A percentile compares a stretch with the other conserved stretches of the same genome.
Evolutionary conservation across 2,329 filamentous ascomycete species (phyloP).

Genomic region (Arthrocladium fulminans): DNA sequence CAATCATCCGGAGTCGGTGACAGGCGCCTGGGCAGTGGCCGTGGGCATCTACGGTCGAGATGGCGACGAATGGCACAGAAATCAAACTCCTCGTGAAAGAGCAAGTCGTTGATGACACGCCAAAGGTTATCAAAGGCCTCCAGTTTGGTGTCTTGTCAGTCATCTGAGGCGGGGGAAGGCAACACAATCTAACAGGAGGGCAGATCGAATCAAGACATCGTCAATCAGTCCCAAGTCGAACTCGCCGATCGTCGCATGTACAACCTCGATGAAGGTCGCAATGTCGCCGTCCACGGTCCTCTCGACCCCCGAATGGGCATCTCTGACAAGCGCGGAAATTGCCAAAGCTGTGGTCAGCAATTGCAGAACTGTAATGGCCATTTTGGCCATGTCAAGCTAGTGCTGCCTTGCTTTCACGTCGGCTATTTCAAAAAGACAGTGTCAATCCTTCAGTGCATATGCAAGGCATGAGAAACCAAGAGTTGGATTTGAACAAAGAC

Average conservation of each 20-base stretch:
- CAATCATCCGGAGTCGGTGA: neutral
- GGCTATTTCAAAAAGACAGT: conserved; percentile 93
- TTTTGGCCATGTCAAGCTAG: conserved; percentile 86
- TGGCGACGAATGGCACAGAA: conserved; percentile 5
- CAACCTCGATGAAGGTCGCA: conserved; percentile 72
- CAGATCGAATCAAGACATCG: conserved; percentile 76
- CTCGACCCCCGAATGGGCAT: conserved; percentile 83
- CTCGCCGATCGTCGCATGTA: conserved; percentile 92
- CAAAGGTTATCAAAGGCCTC: conserved; percentile 85
- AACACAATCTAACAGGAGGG: conserved; percentile 34
- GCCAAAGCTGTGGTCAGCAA: conserved; percentile 72
- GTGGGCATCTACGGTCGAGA: conserved; percentile 6
- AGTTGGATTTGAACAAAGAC: conserved; percentile 2
- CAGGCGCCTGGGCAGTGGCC: neutral
- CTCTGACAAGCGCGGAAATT: conserved; percentile 71
- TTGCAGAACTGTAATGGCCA: conserved; percentile 85
- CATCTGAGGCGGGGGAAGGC: conserved; percentile 6
- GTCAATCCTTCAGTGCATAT: conserved; percentile 85
- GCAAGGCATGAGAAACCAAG: conserved; percentile 49
- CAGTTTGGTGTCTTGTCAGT: conserved; percentile 70
- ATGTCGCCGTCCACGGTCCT: conserved; percentile 70
- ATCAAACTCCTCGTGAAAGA: conserved; percentile 48
- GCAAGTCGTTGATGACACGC: conserved; percentile 79
- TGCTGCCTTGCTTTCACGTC: conserved; percentile 88
- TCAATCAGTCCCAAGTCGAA: conserved; percentile 89